A percentile compares a stretch with the other conserved stretches of the same genome.
These are phyloP conservation scores for Pichia pseudocactophila DNA, from an alignment of 805 yeast species.

Conservation along the genomic window DNA sequence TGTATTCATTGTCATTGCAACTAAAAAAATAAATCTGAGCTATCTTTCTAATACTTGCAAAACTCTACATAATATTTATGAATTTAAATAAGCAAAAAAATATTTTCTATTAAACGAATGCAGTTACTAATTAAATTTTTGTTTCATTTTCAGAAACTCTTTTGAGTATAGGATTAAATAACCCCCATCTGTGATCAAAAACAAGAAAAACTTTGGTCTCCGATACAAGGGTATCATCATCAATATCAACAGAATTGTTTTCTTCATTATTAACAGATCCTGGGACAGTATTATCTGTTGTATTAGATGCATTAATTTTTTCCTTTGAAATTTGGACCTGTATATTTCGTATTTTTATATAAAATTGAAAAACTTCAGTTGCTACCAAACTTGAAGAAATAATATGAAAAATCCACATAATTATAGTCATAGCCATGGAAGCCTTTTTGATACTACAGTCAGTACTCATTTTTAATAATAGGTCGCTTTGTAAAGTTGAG, in stretches of 20 bases:
- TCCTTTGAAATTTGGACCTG: background rate
- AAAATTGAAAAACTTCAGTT: slow-evolving; percentile 11
- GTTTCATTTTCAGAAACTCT: too few species aligned
- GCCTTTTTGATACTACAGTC: slow-evolving; percentile 21
- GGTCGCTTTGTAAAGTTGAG: slow-evolving; percentile 10
- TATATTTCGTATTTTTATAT: slow-evolving; percentile 6
- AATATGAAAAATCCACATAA: slow-evolving; percentile 11
- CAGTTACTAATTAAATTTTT: too few species aligned
- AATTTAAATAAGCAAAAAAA: too few species aligned
- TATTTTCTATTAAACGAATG: too few species aligned
- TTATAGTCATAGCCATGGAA: slow-evolving; percentile 13
- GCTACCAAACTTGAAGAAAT: slow-evolving; percentile 13
- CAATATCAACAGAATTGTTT: too few species aligned
- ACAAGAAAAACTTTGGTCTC: background rate
- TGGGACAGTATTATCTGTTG: too few species aligned
- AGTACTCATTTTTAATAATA: slow-evolving; percentile 11
- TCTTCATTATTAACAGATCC: too few species aligned
- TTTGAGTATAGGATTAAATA: background rate
- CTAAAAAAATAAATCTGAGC: too few species aligned
- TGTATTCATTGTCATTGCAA: too few species aligned
- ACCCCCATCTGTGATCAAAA: slow-evolving; percentile 2
- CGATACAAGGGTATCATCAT: too few species aligned
- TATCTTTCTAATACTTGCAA: too few species aligned
- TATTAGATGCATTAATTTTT: background rate
- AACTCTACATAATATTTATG: too few species aligned